These are phyloP conservation scores for Kodamaea nitidulidarum DNA, from an alignment of 805 yeast genomes.

Conservation along the genomic window DNA sequence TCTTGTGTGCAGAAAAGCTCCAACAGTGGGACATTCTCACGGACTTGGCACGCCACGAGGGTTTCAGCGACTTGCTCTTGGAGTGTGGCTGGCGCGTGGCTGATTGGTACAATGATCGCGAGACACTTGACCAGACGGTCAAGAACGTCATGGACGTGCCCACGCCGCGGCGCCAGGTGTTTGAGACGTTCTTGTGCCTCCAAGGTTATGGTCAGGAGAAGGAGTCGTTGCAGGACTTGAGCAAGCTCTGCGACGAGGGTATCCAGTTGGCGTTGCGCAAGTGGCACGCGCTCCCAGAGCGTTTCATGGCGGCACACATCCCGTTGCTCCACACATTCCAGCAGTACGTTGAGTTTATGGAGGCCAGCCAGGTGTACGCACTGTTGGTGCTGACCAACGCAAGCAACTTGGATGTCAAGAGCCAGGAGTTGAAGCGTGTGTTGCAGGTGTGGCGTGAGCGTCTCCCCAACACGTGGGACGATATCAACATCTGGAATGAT, in stretches of 20 bases:
- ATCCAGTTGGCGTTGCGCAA: slow-evolving; percentile 86
- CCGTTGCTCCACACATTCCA: slow-evolving; percentile 92
- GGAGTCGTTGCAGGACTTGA: slow-evolving; percentile 78
- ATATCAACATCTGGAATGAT: slow-evolving; percentile 96
- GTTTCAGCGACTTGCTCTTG: slow-evolving; percentile 87
- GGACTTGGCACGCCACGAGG: slow-evolving; percentile 95
- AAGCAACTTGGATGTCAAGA: slow-evolving; percentile 84
- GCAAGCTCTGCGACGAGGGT: slow-evolving; percentile 91
- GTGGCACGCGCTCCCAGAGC: slow-evolving; percentile 87
- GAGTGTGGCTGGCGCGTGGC: slow-evolving; percentile 99
- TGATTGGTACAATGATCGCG: slow-evolving; percentile 94
- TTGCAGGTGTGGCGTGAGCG: slow-evolving; percentile 98
- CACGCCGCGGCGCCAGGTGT: slow-evolving; percentile 92
- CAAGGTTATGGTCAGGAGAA: slow-evolving; percentile 93
- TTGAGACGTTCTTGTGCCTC: slow-evolving; percentile 87
- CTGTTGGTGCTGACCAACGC: slow-evolving; percentile 86
- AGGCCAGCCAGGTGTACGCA: slow-evolving; percentile 90
- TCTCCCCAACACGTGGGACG: slow-evolving; percentile 95
- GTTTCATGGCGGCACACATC: slow-evolving; percentile 76
- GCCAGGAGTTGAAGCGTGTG: slow-evolving; percentile 91
- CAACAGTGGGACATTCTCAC: slow-evolving; percentile 98
- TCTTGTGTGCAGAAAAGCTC: slow-evolving; percentile 89
- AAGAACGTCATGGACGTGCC: slow-evolving; percentile 98
- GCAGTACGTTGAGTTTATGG: slow-evolving; percentile 95
- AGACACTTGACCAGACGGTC: slow-evolving; percentile 89